phyloP scores from a whole-genome alignment of 208 protist species.

The Trypanosoma mega region DNA sequence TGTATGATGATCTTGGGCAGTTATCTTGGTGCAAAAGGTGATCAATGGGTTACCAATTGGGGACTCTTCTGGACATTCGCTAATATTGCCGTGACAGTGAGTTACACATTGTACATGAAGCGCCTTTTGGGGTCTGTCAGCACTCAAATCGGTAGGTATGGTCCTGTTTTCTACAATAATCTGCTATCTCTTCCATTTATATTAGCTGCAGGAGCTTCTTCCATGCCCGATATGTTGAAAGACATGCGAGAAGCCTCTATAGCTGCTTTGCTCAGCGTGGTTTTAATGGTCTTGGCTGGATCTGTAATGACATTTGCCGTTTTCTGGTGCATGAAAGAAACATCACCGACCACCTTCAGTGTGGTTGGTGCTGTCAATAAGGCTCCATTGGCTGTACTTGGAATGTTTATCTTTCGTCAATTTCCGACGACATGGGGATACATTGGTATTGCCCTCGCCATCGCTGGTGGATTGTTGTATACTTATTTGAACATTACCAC shows the following conservation, averaged over 20 bases:
- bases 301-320: conserved; percentile 82
- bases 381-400: conserved; percentile 75
- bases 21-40: conserved; percentile 37
- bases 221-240: conserved; percentile 4
- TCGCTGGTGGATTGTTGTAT: conserved; percentile 77
- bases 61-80: conserved; percentile 82
- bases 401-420: conserved; percentile 83
- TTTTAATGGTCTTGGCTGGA: conserved; percentile 55
- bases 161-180: conserved; percentile 90
- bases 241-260: conserved; percentile 15
- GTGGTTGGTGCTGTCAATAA: conserved; percentile 87
- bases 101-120: conserved; percentile 91
- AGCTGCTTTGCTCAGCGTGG: conserved; percentile 31
- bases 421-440: conserved; percentile 70
- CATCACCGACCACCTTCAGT: conserved; percentile 90
- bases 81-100: conserved; percentile 72
- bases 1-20: conserved; percentile 20
- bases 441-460: conserved; percentile 64
- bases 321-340: conserved; percentile 88
- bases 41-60: conserved; percentile 70
- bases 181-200: conserved; percentile 79
- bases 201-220: conserved; percentile 23
- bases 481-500: conserved; percentile 50
- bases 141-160: conserved; percentile 65
- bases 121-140: conserved; percentile 46